A percentile compares a stretch with the other conserved stretches of the same genome.
These are phyloP conservation scores for Abelmoschus esculentus DNA, from an alignment of 345 rosid species.

Conservation along the genomic window DNA sequence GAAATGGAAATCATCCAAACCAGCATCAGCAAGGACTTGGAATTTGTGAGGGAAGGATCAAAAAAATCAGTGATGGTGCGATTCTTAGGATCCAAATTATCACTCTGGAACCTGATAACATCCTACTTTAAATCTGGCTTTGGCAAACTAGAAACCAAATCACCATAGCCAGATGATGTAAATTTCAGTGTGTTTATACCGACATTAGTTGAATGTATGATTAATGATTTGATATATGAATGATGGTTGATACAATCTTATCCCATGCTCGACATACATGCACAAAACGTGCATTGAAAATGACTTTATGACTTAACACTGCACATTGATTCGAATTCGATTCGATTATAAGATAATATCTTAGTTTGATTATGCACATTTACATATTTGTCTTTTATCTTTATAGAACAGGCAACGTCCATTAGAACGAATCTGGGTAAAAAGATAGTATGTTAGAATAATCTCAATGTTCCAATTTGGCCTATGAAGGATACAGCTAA, in stretches of 20 bases:
- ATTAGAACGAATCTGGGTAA: too few species aligned
- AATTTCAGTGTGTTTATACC: neutral
- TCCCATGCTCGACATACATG: too few species aligned
- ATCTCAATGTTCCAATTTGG: too few species aligned
- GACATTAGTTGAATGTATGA: neutral
- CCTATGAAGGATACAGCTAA: neutral
- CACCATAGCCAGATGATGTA: constrained; percentile 16
- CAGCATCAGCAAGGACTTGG: constrained; percentile 41
- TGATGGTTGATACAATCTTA: neutral
- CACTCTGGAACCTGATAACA: constrained; percentile 45
- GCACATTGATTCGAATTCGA: too few species aligned
- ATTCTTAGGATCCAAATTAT: constrained; percentile 41
- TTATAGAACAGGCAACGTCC: too few species aligned
- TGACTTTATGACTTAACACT: too few species aligned
- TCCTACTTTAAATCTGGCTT: constrained; percentile 30
- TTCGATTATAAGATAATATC: too few species aligned
- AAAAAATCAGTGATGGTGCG: constrained; percentile 45
- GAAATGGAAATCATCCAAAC: constrained; percentile 29
- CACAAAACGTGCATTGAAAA: too few species aligned
- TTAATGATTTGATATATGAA: neutral
- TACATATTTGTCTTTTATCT: too few species aligned
- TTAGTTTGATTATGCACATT: too few species aligned
- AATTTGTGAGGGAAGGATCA: constrained; percentile 58
- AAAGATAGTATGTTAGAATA: too few species aligned
- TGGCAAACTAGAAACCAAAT: constrained; percentile 24